Conservation (phyloP, 768 basidiomycete genomes). For the Boletus subparvulus region DNA sequence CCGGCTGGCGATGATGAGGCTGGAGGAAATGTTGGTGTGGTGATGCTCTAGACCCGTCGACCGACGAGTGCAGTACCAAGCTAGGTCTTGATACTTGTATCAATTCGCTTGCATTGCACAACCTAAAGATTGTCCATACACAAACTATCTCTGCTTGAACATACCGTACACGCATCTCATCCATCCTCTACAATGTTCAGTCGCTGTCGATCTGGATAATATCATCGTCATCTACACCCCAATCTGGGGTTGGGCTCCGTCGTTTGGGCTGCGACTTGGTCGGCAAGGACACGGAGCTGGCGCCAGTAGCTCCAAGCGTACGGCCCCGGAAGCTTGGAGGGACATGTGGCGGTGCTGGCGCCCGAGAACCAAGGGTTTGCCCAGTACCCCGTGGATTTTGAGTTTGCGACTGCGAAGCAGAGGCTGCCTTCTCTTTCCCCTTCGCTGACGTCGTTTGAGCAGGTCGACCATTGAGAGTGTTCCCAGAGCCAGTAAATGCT, state of each 20-base stretch:
- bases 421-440: conserved; percentile 53
- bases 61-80: not conserved
- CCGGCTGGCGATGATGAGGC: conserved; percentile 49
- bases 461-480: conserved; percentile 59
- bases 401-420: conserved; percentile 32
- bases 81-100: not conserved
- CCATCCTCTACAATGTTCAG: conserved; percentile 30
- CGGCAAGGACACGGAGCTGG: conserved; percentile 44
- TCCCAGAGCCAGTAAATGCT: conserved; percentile 66
- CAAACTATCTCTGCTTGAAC: conserved; percentile 2
- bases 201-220: conserved; percentile 86
- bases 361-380: conserved; percentile 46
- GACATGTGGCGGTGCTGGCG: conserved; percentile 22
- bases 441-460: conserved; percentile 39
- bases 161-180: conserved; percentile 6
- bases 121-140: not conserved
- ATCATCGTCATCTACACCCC: conserved; percentile 82
- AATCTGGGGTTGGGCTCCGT: conserved; percentile 75
- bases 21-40: conserved; percentile 86
- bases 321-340: conserved; percentile 36
- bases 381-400: conserved; percentile 47
- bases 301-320: conserved; percentile 54
- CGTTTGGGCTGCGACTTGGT: conserved; percentile 39
- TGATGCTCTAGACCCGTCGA: conserved; percentile 70
- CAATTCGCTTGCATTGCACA: not conserved